These are phyloP conservation scores for Xylaria nigripes DNA, from an alignment of 495 filamentous ascomycete species.

Conservation along the genomic window DNA sequence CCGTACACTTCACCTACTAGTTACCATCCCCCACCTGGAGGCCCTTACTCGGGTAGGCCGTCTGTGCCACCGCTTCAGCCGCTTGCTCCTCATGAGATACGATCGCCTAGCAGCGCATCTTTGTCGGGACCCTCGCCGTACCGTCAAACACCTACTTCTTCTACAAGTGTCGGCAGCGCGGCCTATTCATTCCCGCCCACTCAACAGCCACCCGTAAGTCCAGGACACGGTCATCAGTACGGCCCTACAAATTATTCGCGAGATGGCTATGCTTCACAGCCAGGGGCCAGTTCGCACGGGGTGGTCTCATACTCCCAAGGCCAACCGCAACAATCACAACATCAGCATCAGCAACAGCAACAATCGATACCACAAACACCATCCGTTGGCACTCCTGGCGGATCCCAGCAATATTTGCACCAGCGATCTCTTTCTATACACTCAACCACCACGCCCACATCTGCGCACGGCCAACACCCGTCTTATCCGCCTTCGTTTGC, in stretches of 20 bases:
- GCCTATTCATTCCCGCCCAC: slow-evolving; percentile 48
- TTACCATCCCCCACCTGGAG: slow-evolving; percentile 23
- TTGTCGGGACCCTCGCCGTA: slow-evolving; percentile 47
- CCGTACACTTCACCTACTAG: slow-evolving; percentile 34
- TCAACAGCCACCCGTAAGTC: slow-evolving; percentile 46
- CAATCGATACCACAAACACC: slow-evolving; percentile 44
- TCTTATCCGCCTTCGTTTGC: slow-evolving; percentile 40
- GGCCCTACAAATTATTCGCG: slow-evolving; percentile 34
- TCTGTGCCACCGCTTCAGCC: slow-evolving; percentile 46
- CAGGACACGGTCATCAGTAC: slow-evolving; percentile 42
- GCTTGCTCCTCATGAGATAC: slow-evolving; percentile 38
- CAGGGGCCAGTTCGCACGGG: slow-evolving; percentile 26
- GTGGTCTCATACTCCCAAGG: slow-evolving; percentile 35
- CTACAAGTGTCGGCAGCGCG: slow-evolving; percentile 32
- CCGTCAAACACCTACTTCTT: slow-evolving; percentile 40
- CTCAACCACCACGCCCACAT: slow-evolving; percentile 50
- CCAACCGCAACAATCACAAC: slow-evolving; percentile 17
- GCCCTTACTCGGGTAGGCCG: slow-evolving; percentile 38
- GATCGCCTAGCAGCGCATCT: slow-evolving; percentile 40
- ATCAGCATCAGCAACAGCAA: slow-evolving; percentile 19
- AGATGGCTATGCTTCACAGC: slow-evolving; percentile 42
- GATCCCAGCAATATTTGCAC: slow-evolving; percentile 34
- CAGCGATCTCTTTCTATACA: slow-evolving; percentile 42
- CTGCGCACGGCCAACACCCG: slow-evolving; percentile 45
- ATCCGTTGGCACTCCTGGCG: slow-evolving; percentile 38